Evolutionary conservation across 2,329 filamentous ascomycete species (phyloP).

Genomic region (Fusarium liriodendri): DNA sequence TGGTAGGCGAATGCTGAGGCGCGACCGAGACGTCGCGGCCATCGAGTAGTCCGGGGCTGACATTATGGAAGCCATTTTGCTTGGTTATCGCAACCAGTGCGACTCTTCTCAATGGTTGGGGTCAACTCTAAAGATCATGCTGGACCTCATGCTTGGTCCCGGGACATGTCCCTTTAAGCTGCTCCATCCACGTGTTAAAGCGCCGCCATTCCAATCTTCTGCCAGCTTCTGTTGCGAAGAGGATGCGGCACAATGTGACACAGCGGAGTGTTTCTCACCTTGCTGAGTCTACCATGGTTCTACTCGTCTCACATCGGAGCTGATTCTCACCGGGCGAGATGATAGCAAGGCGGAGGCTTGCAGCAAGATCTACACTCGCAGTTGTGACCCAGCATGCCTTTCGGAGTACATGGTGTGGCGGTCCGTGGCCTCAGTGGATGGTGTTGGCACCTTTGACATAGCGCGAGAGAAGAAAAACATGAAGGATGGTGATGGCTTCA

Average conservation of each 20-base stretch:
- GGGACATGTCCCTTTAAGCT: slow-evolving; percentile 22
- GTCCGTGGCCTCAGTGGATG: background rate
- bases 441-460: background rate
- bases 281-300: slow-evolving; percentile 18
- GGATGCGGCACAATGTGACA: slow-evolving; percentile 15
- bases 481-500: slow-evolving; percentile 24
- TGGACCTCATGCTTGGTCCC: background rate
- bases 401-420: slow-evolving; percentile 17
- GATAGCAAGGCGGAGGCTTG: slow-evolving; percentile 4
- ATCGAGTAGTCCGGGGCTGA: slow-evolving; percentile 44
- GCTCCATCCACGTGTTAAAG: background rate
- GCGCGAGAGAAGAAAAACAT: background rate
- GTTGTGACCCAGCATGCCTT: slow-evolving; percentile 16
- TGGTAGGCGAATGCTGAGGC: slow-evolving; percentile 42
- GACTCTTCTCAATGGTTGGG: background rate
- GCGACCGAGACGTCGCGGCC: slow-evolving; percentile 36
- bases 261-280: slow-evolving; percentile 11
- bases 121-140: background rate
- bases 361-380: slow-evolving; percentile 24
- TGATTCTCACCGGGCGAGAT: slow-evolving; percentile 1
- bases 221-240: background rate
- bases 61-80: slow-evolving; percentile 44
- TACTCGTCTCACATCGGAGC: slow-evolving; percentile 24
- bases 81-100: background rate
- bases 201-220: background rate